These are phyloP conservation scores for Begonia fuchsioides DNA, from an alignment of 306 rosid genomes.

Conservation along the genomic window DNA sequence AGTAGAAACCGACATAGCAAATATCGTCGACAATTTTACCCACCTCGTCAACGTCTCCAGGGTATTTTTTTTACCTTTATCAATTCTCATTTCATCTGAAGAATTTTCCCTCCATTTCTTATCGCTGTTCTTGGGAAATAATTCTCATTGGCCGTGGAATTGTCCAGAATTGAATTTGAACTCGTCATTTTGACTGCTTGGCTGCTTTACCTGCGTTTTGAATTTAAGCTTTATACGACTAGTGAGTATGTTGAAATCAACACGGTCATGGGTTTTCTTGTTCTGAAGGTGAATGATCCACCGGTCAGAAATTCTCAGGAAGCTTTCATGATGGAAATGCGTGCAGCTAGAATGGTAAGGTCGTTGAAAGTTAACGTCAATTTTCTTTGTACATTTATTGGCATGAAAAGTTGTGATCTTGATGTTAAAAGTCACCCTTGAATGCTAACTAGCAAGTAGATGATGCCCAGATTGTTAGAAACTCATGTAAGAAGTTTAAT, in stretches of 20 bases:
- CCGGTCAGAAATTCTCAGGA: slow-evolving; percentile 87
- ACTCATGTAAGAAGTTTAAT: no score
- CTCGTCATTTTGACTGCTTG: no score
- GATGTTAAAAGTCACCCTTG: no score
- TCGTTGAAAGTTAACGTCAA: background rate
- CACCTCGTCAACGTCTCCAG: slow-evolving; percentile 73
- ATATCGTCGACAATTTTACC: slow-evolving; percentile 76
- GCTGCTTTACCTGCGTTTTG: background rate
- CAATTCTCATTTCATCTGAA: background rate
- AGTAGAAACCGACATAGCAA: slow-evolving; percentile 55
- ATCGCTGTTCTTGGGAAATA: background rate
- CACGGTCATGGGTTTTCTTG: background rate
- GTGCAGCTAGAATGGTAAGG: slow-evolving; percentile 73
- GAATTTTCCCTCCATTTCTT: background rate
- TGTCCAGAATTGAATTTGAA: no score
- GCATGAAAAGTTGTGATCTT: no score
- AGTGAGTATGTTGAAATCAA: background rate
- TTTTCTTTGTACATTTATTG: no score
- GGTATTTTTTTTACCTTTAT: slow-evolving; percentile 15
- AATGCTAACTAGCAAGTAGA: no score
- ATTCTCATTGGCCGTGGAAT: background rate
- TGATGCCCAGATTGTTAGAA: no score
- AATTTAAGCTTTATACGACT: background rate
- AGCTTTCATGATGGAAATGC: slow-evolving; percentile 89
- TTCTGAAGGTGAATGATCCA: slow-evolving; percentile 59